Evolutionary conservation across 805 yeast species (phyloP).

Genomic region (Candida loeiensis): DNA sequence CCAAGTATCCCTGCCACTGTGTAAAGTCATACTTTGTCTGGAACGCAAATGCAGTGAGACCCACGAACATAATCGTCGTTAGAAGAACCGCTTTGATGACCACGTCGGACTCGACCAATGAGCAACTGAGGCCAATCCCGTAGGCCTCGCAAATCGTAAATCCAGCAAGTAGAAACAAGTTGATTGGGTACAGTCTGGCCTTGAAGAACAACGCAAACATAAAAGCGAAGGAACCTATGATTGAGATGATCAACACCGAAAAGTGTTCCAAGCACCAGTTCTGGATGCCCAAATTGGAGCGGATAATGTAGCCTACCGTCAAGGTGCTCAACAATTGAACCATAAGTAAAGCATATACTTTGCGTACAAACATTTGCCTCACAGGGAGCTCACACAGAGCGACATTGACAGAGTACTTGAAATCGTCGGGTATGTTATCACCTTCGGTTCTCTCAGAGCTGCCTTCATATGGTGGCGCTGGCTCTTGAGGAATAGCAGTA

Average conservation of each 20-base stretch:
- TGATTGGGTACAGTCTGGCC: conserved; percentile 67
- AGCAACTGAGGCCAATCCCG: conserved; percentile 62
- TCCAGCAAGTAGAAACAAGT: conserved; percentile 54
- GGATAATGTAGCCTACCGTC: conserved; percentile 50
- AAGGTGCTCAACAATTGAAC: conserved; percentile 64
- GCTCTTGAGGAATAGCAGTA: background rate
- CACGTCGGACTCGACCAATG: conserved; percentile 57
- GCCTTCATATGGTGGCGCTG: background rate
- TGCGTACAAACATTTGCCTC: conserved; percentile 71
- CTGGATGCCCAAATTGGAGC: conserved; percentile 41
- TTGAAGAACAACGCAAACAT: conserved; percentile 61
- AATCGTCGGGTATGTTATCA: conserved; percentile 62
- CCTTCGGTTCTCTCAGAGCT: conserved; percentile 21
- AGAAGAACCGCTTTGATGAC: conserved; percentile 69
- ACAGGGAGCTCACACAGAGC: conserved; percentile 73
- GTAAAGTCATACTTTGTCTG: conserved; percentile 75
- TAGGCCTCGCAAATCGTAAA: conserved; percentile 78
- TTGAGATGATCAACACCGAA: conserved; percentile 56
- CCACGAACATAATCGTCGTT: conserved; percentile 69
- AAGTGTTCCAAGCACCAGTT: conserved; percentile 55
- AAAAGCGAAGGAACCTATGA: conserved; percentile 58
- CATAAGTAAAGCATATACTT: conserved; percentile 70
- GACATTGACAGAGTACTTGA: conserved; percentile 75
- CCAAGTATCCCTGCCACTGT: conserved; percentile 56
- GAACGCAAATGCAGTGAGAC: conserved; percentile 71